These are phyloP conservation scores for Cenchrus americanus DNA, from an alignment of 176 grass and related monocot genomes.

Conservation along the genomic window DNA sequence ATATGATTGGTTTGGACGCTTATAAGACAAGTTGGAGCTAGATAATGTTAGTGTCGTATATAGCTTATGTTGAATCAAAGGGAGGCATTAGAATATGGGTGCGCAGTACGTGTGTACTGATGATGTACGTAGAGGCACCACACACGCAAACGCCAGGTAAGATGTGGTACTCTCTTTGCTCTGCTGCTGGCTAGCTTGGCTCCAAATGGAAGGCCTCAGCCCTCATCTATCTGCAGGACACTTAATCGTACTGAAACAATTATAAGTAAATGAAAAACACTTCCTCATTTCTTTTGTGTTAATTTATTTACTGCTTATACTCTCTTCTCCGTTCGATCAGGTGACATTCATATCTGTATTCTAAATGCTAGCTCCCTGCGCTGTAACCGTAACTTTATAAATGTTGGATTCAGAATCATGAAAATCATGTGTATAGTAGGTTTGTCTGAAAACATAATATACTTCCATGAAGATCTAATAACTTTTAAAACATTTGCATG, in stretches of 20 bases:
- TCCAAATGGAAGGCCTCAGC: constrained; percentile 56
- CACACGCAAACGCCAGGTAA: background rate
- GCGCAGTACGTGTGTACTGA: background rate
- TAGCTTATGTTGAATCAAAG: background rate
- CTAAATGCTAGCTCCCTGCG: too few species aligned
- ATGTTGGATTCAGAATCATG: background rate
- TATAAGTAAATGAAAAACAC: too few species aligned
- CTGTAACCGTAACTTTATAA: too few species aligned
- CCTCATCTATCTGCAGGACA: background rate
- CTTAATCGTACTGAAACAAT: too few species aligned
- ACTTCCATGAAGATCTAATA: too few species aligned
- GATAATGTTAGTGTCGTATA: background rate
- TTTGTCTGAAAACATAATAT: background rate
- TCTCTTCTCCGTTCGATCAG: too few species aligned
- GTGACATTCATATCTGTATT: too few species aligned
- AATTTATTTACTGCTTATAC: too few species aligned
- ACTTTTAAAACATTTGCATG: too few species aligned
- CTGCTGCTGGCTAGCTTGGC: constrained; percentile 11
- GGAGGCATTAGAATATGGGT: constrained; percentile 32
- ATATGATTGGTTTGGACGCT: constrained; percentile 59
- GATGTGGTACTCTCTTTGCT: constrained; percentile 1
- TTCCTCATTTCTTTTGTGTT: too few species aligned
- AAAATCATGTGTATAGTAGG: background rate
- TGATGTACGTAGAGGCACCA: background rate
- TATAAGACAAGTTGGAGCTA: background rate